Evolutionary conservation across 768 basidiomycete species (phyloP), one percentile per base, ranked within the genome.

Genomic region (Porphyrellus cyaneotinctus): DNA sequence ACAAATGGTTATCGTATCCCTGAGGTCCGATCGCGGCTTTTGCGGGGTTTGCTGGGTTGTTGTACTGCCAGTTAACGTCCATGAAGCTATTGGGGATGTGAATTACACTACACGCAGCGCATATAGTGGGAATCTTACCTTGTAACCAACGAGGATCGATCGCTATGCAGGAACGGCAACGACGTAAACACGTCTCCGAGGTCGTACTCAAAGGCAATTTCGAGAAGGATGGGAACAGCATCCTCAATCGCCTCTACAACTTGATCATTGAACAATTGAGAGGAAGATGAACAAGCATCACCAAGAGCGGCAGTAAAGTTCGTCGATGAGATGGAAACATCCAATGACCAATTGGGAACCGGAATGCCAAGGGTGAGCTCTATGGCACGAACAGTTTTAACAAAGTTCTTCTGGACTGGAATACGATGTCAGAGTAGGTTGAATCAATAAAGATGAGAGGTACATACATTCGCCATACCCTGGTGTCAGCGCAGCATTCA

Each of bases 61-160:
- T 76, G 64, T 74, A 67, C 61, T 91, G 89, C 89, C 89, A 91
- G 53, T 80, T 82, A 43, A 87, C 62, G 58, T 91, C 87, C 87
- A 90, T 90, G 64, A 89, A 89, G 58, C 88, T n/a, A n/a, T 91
- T 57, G 6, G 24, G 4, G 18, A 43, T 5, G 24, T 65, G 26
- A 64, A 36, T 10, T 22, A 13, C 32, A 49, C 17, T 12, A 14
- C 30, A 43, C 36, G 9, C 39, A 48, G 36, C 22, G 45, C 9
- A 37, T n/a, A 37, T 18, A 46, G 10, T 18, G 2, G 2, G 18
- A 18, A 30, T 54, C 70, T 57, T 58, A 78, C 77, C 46, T 78
- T 4, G 78, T 71, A 7, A 69, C 61, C 43, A 78, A 53, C 7
- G 72, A 61, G 12, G 68, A 37, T 9, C 58, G 58, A 30, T 45